phyloP scores from a whole-genome alignment of 352 stramenopile species.

The Phytophthora foliorum region DNA sequence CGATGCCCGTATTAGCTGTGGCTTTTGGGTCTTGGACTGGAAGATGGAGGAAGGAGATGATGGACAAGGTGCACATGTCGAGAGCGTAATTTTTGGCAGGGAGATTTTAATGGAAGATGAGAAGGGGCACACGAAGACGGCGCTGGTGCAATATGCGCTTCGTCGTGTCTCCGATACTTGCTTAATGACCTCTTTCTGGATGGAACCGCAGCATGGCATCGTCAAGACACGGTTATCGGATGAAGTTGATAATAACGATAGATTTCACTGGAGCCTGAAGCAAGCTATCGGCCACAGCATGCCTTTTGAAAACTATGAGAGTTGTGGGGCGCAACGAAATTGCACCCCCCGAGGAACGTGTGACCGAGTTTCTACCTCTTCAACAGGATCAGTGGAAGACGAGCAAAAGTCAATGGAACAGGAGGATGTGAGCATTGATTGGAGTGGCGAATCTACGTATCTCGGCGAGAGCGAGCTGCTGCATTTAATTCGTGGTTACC shows the following conservation, averaged over 20 bases:
- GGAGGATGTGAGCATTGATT: slow-evolving; percentile 52
- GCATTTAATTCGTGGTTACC: slow-evolving; percentile 73
- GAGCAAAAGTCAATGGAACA: slow-evolving; percentile 60
- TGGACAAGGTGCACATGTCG: slow-evolving; percentile 53
- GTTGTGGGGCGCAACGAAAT: slow-evolving; percentile 13
- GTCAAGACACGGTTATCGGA: slow-evolving; percentile 67
- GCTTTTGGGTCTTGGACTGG: slow-evolving; percentile 90
- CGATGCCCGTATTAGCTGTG: slow-evolving; percentile 71
- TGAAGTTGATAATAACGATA: slow-evolving; percentile 55
- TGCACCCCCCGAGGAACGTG: slow-evolving; percentile 13
- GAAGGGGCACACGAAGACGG: slow-evolving; percentile 76
- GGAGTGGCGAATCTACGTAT: slow-evolving; percentile 51
- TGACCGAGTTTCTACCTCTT: slow-evolving; percentile 9
- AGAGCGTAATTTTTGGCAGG: slow-evolving; percentile 84
- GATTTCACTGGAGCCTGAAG: slow-evolving; percentile 73
- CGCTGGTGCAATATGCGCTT: slow-evolving; percentile 84
- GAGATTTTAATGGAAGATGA: slow-evolving; percentile 90
- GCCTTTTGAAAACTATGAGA: slow-evolving; percentile 60
- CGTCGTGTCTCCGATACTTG: slow-evolving; percentile 75
- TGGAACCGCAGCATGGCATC: slow-evolving; percentile 86
- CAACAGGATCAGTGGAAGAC: slow-evolving; percentile 34
- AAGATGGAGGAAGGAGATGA: slow-evolving; percentile 71
- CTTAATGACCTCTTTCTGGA: slow-evolving; percentile 91
- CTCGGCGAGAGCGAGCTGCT: slow-evolving; percentile 79
- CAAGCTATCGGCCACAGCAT: slow-evolving; percentile 77